Evolutionary conservation across 139 green algal genomes (phyloP), one percentile per base, ranked within the genome.

Genomic region (Micractinium conductrix): DNA sequence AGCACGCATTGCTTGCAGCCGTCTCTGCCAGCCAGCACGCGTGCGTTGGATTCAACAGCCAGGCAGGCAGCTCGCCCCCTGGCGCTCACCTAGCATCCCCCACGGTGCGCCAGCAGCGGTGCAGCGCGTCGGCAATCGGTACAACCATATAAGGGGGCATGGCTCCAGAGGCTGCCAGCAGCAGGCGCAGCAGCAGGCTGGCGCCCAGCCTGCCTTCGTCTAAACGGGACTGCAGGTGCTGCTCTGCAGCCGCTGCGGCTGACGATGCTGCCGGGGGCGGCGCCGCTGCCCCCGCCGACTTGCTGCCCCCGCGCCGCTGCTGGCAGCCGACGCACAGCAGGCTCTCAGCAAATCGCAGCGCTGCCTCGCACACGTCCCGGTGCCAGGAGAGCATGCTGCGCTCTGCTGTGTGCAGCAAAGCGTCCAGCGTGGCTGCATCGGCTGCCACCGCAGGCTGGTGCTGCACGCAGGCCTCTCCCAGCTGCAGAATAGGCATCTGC

Each of bases 121-220:
- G 87, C 87, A 93, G 68, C 26, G 85, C 83, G 24, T 65, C 85
- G 4, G 84, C 81, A 19, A 93, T 73, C 0, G 73, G 84, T 30
- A 89, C 60, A 35, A 93, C 80, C 26, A 93, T 84, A 78, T 92
- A 90, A 1, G 91, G 84, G 4, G 89, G 91, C 89, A 93, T 93
- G 43, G 53, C 81, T 16, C 89, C 89, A 2, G 86, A 45, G 2
- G 87, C 91, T 40, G 87, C 89, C 50, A 89, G 40, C 79, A 93
- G 78, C 43, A 93, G 45, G 3, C 76, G 79, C 43, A 90, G 81
- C 62, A 89, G 45, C 7, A 93, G 45, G 55, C 85, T 74, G 0
- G 79, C 0, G 0, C 89, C 87, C 16, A 70, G 69, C 19, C 74
- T 28, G 17, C 62, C 45, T 0, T 1, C n/a, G 42, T 74, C 78